Evolutionary conservation across 768 basidiomycete genomes (phyloP).

Genomic region (Roridomyces roridus): DNA sequence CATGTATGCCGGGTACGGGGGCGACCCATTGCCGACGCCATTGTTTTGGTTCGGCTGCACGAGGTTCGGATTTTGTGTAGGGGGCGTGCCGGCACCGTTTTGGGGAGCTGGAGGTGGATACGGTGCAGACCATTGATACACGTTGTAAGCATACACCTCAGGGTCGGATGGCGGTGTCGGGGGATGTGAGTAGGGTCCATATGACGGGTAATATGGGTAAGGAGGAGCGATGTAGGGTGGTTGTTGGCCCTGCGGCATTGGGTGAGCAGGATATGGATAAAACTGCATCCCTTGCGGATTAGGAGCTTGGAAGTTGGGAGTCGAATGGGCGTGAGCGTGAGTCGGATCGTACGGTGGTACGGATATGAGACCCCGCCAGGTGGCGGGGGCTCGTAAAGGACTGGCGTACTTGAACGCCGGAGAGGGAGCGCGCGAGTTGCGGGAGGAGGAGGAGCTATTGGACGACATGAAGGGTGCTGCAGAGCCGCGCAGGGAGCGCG

Average conservation of each 20-base stretch:
- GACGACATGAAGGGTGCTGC: conserved; percentile 51
- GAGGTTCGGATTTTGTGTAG: conserved; percentile 20
- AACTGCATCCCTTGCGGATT: conserved; percentile 13
- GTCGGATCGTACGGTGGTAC: conserved; percentile 14
- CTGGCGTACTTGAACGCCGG: conserved; percentile 79
- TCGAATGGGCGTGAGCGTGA: conserved; percentile 46
- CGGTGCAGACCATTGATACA: conserved; percentile 38
- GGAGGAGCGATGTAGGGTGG: conserved; percentile 45
- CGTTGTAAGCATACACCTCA: conserved; percentile 34
- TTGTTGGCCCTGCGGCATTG: conserved; percentile 33
- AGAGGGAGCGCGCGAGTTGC: conserved; percentile 76
- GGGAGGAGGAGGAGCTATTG: conserved; percentile 66
- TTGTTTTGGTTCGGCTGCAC: conserved; percentile 1
- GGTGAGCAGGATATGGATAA: conserved; percentile 10
- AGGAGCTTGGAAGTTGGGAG: conserved; percentile 45
- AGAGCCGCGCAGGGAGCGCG: conserved; percentile 63
- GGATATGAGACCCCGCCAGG: conserved; percentile 32
- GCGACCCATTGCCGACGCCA: conserved; percentile 3
- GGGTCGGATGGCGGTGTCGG: conserved; percentile 40
- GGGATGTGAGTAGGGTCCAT: conserved; percentile 41
- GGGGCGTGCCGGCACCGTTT: conserved; percentile 18
- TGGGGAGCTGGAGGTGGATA: conserved; percentile 26
- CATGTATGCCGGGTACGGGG: conserved; percentile 12
- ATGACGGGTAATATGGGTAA: conserved; percentile 47
- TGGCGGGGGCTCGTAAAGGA: conserved; percentile 69